Evolutionary conservation across 768 basidiomycete species (phyloP), one percentile per base, ranked within the genome.

Genomic region (Leccinum obscurum): DNA sequence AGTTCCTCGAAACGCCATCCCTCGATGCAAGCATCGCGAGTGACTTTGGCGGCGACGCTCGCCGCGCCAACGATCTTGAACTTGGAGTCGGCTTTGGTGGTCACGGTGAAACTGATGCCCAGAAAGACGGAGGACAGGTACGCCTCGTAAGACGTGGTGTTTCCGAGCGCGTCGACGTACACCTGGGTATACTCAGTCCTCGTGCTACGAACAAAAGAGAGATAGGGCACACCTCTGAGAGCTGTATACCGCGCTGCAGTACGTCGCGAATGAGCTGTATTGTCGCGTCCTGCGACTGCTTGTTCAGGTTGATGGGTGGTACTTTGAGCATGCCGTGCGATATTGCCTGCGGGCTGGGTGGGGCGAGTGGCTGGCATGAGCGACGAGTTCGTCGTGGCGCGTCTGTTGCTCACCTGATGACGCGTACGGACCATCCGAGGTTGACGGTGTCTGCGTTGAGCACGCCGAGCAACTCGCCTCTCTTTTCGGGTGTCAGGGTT

Each of bases 61-160:
- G 96, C 97, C 6, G 97, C 97, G 22, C 93, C 90, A 60, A 99
- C 97, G 61, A 99, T 95, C 69, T 95, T 97, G 82, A 85, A 99
- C 62, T 92, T 87, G n/a, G 88, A 87, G 70, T 99, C 97, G 15
- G 97, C 97, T 75, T 99, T 98, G 28, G 86, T 85, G 10, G 87
- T 83, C 24, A 99, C 97, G 0, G 92, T 95, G 71, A 99, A 95
- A 44, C 78, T 76, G 63, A 98, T 90, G 7, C 84, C 86, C 0
- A 93, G 92, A 73, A 98, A 99, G 34, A 87, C 69, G 7, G 81
- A 80, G 13, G 90, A 88, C 3, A 99, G 84, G 68, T 92, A 90
- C 24, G 83, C 80, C 76, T 97, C 86, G 75, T 97, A 98, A 51
- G 88, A 87, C 17, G 85, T 83, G 1, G 93, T 90, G 15, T 85